These are phyloP conservation scores for Apostasia ramifera DNA, from an alignment of 106 monocot species.

Conservation along the genomic window DNA sequence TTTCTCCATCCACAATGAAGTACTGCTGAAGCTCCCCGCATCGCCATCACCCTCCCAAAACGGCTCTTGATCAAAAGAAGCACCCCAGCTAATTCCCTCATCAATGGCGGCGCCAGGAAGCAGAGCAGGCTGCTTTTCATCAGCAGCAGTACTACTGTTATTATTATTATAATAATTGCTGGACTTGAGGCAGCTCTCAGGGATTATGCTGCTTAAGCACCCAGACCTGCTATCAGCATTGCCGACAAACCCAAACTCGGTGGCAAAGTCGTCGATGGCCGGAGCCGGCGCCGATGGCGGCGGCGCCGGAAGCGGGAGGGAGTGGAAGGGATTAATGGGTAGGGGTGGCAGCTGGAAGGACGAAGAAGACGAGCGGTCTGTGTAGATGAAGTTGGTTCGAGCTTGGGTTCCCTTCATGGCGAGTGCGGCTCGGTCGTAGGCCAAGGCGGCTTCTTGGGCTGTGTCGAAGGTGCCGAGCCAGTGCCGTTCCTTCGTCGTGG, in stretches of 20 bases:
- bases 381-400: slow-evolving; percentile 62
- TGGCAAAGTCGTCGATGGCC: slow-evolving; percentile 2
- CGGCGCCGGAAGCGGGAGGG: slow-evolving; percentile 2
- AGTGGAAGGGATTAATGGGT: slow-evolving; percentile 12
- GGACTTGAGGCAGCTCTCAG: slow-evolving; percentile 40
- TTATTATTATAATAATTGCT: too few relatives aligned
- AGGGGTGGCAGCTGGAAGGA: slow-evolving; percentile 3
- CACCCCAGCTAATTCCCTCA: too few relatives aligned
- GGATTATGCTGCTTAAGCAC: slow-evolving; percentile 54
- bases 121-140: too few relatives aligned
- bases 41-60: too few relatives aligned
- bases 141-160: too few relatives aligned
- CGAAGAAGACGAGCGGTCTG: slow-evolving; percentile 8
- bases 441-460: slow-evolving; percentile 69
- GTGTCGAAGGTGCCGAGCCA: slow-evolving; percentile 81
- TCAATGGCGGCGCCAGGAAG: too few relatives aligned
- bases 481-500: slow-evolving; percentile 61
- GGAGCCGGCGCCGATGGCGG: slow-evolving; percentile 10
- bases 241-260: slow-evolving; percentile 9
- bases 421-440: slow-evolving; percentile 64
- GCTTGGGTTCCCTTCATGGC: slow-evolving; percentile 62
- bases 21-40: too few relatives aligned
- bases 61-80: too few relatives aligned
- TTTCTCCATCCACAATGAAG: too few relatives aligned
- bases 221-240: slow-evolving; percentile 34